Conservation (phyloP, 495 filamentous ascomycete species). For the Tuber indicum region DNA sequence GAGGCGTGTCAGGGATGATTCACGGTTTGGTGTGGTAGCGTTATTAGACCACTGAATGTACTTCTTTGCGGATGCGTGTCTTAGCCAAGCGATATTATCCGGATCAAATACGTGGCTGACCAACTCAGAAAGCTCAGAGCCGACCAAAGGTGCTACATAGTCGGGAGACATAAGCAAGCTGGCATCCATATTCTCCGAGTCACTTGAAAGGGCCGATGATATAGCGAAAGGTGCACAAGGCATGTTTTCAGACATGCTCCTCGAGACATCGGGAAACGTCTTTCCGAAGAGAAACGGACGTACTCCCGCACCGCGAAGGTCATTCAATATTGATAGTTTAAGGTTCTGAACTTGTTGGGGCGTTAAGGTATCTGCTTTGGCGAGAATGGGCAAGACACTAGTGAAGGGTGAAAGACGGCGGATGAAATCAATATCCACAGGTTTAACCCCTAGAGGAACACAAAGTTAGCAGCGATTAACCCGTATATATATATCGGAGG, state of each 20-base stretch:
- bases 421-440: slow-evolving; percentile 70
- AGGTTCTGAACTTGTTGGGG: slow-evolving; percentile 53
- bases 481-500: slow-evolving; percentile 10
- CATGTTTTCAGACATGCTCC: slow-evolving; percentile 34
- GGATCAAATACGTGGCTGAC: slow-evolving; percentile 69
- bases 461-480: slow-evolving; percentile 26
- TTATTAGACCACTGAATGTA: slow-evolving; percentile 59
- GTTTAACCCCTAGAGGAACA: slow-evolving; percentile 55
- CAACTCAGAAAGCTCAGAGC: slow-evolving; percentile 66
- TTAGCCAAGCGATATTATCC: slow-evolving; percentile 76
- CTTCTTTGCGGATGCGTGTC: slow-evolving; percentile 81
- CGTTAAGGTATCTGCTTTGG: slow-evolving; percentile 66
- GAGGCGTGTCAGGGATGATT: slow-evolving; percentile 23
- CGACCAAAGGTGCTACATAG: slow-evolving; percentile 76
- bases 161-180: slow-evolving; percentile 90
- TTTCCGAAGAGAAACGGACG: slow-evolving; percentile 63
- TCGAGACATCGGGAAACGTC: slow-evolving; percentile 37
- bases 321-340: slow-evolving; percentile 57
- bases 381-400: slow-evolving; percentile 79
- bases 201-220: slow-evolving; percentile 67
- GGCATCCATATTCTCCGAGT: slow-evolving; percentile 89
- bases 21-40: slow-evolving; percentile 11
- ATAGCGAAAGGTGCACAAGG: slow-evolving; percentile 61
- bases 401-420: slow-evolving; percentile 67
- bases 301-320: slow-evolving; percentile 57